Conservation (phyloP, 352 stramenopile species). For the Phytophthora litchii region DNA sequence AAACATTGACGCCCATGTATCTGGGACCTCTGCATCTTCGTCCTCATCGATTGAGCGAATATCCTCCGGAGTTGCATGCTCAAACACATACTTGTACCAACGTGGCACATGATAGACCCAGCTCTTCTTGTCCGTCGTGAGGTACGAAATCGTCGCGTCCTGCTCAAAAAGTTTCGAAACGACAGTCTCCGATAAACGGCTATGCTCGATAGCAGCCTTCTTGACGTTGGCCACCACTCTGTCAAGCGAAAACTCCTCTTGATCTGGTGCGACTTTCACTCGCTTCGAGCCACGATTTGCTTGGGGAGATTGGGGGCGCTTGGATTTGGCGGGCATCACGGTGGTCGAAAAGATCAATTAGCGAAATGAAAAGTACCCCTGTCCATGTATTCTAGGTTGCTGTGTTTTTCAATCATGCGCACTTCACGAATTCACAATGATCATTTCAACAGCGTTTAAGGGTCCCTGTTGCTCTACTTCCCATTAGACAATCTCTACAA, state of each 20-base stretch:
- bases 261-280: conserved; percentile 5
- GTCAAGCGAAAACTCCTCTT: conserved; percentile 35
- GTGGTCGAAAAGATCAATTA: background rate
- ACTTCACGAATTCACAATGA: conserved; percentile 21
- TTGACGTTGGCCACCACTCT: conserved; percentile 26
- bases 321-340: conserved; percentile 26
- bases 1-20: conserved; percentile 36
- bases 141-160: conserved; percentile 33
- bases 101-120: conserved; percentile 66
- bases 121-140: conserved; percentile 45
- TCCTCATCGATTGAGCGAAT: conserved; percentile 8
- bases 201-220: conserved; percentile 21
- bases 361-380: no score
- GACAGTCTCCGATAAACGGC: conserved; percentile 16
- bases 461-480: conserved; percentile 5
- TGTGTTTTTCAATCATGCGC: conserved; percentile 2
- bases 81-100: conserved; percentile 55
- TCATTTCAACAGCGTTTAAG: conserved; percentile 20
- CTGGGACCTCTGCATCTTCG: background rate
- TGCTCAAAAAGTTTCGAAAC: conserved; percentile 35
- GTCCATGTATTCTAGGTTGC: no score
- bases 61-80: conserved; percentile 25
- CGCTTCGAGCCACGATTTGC: conserved; percentile 12
- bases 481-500: conserved; percentile 5
- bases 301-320: conserved; percentile 6